These are phyloP conservation scores for Solanum microdontum DNA, from an alignment of 257 asterid species.

Conservation along the genomic window DNA sequence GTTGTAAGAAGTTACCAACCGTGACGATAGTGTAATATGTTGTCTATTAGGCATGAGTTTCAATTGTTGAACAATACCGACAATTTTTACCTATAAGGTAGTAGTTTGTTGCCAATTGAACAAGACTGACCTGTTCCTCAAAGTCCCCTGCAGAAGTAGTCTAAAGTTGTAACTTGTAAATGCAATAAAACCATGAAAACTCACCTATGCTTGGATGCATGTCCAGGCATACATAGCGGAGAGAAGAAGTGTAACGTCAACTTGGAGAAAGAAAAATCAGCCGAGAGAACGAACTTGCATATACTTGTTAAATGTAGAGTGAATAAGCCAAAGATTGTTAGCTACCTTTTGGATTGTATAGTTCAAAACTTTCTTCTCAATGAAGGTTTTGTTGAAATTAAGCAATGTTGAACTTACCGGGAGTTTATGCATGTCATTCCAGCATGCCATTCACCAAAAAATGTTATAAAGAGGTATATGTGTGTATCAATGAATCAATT, in stretches of 20 bases:
- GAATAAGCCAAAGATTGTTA: neutral
- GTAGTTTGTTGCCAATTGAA: too few relatives aligned
- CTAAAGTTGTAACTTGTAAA: neutral
- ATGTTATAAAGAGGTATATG: neutral
- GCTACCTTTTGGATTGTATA: neutral
- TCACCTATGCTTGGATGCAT: too few relatives aligned
- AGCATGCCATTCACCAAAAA: neutral
- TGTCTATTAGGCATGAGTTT: too few relatives aligned
- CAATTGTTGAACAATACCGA: too few relatives aligned
- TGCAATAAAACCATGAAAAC: neutral
- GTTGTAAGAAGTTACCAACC: too few relatives aligned
- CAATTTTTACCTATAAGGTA: too few relatives aligned
- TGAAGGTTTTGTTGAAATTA: neutral
- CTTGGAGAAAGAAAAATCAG: neutral
- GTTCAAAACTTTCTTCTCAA: neutral
- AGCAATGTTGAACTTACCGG: neutral
- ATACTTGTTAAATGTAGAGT: neutral
- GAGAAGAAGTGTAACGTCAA: too few relatives aligned
- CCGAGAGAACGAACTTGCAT: neutral
- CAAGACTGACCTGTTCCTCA: conserved; percentile 45
- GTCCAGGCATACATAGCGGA: too few relatives aligned
- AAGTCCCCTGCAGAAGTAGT: conserved; percentile 42
- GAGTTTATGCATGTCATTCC: neutral
- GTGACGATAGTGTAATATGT: too few relatives aligned
- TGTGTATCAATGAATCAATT: neutral